Evolutionary conservation across 1,284 basidiomycete genomes (phyloP).

Genomic region (Microbotryum intermedium): DNA sequence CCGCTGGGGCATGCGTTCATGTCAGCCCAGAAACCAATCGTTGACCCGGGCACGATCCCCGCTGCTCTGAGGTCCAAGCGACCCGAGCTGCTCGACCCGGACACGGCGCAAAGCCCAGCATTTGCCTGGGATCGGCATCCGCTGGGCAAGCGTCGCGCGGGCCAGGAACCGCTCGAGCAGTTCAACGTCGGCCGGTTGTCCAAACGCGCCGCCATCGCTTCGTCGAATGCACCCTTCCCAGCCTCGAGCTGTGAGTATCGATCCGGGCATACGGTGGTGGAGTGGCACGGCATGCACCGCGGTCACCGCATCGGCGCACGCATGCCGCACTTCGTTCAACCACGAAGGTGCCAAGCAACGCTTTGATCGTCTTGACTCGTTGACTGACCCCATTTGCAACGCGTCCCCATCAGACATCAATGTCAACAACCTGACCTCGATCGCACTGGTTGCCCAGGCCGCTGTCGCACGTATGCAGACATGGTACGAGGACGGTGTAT

Average conservation of each 20-base stretch:
- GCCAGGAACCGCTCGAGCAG: background rate
- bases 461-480: constrained; percentile 26
- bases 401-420: constrained; percentile 11
- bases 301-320: background rate
- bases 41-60: background rate
- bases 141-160: background rate
- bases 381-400: too few relatives aligned
- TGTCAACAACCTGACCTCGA: constrained; percentile 21
- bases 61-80: background rate
- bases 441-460: constrained; percentile 17
- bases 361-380: too few relatives aligned
- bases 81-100: background rate
- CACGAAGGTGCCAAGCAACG: background rate
- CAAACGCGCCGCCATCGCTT: constrained; percentile 2
- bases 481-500: constrained; percentile 24
- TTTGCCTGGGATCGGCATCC: constrained; percentile 14
- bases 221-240: constrained; percentile 6
- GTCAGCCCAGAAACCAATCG: background rate
- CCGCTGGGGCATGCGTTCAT: constrained; percentile 2
- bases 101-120: constrained; percentile 4
- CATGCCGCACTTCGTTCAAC: background rate
- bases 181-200: background rate
- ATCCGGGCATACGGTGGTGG: background rate
- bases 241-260: constrained; percentile 1
- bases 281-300: background rate